These are phyloP conservation scores for Diaporthe sp. DNA, from an alignment of 2,329 filamentous ascomycete genomes.

Conservation along the genomic window DNA sequence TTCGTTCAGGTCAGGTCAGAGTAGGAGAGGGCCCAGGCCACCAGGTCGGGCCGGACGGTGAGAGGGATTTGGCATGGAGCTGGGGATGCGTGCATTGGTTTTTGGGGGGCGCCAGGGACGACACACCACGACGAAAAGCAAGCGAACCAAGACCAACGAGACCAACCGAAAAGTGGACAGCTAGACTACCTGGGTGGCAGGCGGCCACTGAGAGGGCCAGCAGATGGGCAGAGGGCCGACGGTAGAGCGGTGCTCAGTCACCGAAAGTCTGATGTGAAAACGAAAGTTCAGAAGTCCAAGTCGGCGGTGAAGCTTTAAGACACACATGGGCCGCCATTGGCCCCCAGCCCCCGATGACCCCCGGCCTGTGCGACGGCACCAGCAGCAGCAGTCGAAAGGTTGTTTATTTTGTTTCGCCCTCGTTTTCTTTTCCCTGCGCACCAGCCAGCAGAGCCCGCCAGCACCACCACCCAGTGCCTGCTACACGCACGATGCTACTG, in stretches of 20 bases:
- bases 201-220: background rate
- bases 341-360: constrained; percentile 1
- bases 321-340: constrained; percentile 32
- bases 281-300: background rate
- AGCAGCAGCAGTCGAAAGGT: constrained; percentile 25
- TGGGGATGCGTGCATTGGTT: constrained; percentile 8
- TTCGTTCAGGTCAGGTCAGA: background rate
- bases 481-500: constrained; percentile 2
- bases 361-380: constrained; percentile 24
- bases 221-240: background rate
- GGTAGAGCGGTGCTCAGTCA: constrained; percentile 23
- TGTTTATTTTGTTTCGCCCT: constrained; percentile 30
- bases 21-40: constrained; percentile 1
- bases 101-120: background rate
- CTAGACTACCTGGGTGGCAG: background rate
- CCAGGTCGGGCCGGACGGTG: constrained; percentile 24
- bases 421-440: background rate
- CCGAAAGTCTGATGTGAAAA: constrained; percentile 29
- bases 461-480: background rate
- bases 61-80: background rate
- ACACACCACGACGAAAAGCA: constrained; percentile 12
- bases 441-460: background rate
- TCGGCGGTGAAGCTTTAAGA: constrained; percentile 29
- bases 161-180: constrained; percentile 24
- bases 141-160: constrained; percentile 4